phyloP scores from a whole-genome alignment of 2,329 filamentous ascomycete genomes.

The Aureobasidium namibiae region DNA sequence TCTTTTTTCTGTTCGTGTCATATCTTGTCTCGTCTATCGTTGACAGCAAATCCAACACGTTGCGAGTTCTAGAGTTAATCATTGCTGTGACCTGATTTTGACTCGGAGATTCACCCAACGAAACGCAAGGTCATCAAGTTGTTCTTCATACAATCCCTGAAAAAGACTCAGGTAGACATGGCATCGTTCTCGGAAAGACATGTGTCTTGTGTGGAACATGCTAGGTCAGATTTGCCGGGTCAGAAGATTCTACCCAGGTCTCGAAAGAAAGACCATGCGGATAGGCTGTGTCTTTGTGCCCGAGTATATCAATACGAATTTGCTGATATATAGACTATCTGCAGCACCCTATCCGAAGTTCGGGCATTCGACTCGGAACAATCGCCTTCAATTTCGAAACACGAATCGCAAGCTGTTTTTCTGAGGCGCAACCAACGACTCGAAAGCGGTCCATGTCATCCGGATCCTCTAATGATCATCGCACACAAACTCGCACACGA shows the following conservation, averaged over 20 bases:
- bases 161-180: background rate
- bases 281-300: background rate
- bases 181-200: background rate
- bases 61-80: background rate
- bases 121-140: background rate
- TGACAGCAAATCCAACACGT: background rate
- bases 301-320: background rate
- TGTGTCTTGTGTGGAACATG: background rate
- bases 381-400: background rate
- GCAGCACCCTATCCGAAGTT: background rate
- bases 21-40: background rate
- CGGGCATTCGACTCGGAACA: background rate
- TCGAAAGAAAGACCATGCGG: background rate
- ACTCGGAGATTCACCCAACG: background rate
- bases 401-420: background rate
- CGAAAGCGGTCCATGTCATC: background rate
- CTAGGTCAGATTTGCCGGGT: background rate
- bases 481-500: background rate
- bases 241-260: background rate
- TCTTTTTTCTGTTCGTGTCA: background rate
- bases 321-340: background rate
- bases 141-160: background rate
- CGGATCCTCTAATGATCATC: background rate
- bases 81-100: background rate
- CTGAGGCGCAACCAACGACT: background rate